Evolutionary conservation across 2,329 filamentous ascomycete genomes (phyloP), one percentile per base, ranked within the genome.

Genomic region (Calycina herbarum): DNA sequence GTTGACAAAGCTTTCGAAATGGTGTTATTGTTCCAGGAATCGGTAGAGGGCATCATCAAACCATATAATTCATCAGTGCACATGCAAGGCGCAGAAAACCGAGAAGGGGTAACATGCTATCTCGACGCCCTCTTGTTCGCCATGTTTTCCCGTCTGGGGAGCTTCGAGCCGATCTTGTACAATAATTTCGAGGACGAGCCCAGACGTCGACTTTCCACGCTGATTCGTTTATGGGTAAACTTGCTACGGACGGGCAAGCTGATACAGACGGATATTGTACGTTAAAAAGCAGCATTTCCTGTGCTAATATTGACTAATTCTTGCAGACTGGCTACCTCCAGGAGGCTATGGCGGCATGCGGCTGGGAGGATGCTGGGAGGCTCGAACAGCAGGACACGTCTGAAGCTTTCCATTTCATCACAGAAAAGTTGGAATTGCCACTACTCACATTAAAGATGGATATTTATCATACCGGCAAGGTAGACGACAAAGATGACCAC

Each of bases 401-500:
- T 0, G 95, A 99, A 78, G 94, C 94, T 0, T 98, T 98, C 76
- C 92, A 89, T 0, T 97, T 97, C 76, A 93, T 99, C 69, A 97
- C 94, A 0, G 94, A 93, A 70, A 93, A 90, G 27, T 83, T 99
- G 24, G 89, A 96, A 72, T 79, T 98, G 17, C 95, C 95, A 6
- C 82, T 98, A 1, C 84, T 98, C 31, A 94, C 94, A 0, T 79
- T 98, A 45, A 96, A 97, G 76, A 94, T 97, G 81, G 94, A 98
- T 75, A 88, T 98, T 15, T 97, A 94, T 72, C 95, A 97, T 74
- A 91, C 93, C 29, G 95, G 94, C 15, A 93, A 92, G 74, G 90
- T 92, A 73, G 86, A 90, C 68, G 89, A 90, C 60, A 86, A 87
- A 51, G 93, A 96, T 70, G 95, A 99, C 73, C 94, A 98, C 81